Evolutionary conservation across 768 basidiomycete species (phyloP).

Genomic region (Suillus tomentosus): DNA sequence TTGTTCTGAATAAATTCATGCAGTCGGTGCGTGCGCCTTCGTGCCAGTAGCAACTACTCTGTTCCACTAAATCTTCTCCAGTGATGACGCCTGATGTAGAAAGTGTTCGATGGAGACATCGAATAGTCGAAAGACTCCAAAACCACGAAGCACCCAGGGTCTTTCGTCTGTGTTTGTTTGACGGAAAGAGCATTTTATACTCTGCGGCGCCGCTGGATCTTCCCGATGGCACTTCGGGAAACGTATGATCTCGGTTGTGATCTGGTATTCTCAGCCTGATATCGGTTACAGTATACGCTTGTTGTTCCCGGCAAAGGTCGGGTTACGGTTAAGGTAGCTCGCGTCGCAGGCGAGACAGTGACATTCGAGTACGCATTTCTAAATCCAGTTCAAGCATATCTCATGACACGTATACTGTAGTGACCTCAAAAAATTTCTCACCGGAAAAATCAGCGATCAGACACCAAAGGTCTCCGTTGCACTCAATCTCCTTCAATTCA

Average conservation of each 20-base stretch:
- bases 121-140: slow-evolving; percentile 39
- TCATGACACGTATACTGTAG: slow-evolving; percentile 16
- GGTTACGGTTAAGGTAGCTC: slow-evolving; percentile 34
- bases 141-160: slow-evolving; percentile 33
- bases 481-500: slow-evolving; percentile 49
- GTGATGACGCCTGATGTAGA: slow-evolving; percentile 22
- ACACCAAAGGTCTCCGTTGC: slow-evolving; percentile 38
- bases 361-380: slow-evolving; percentile 21
- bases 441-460: slow-evolving; percentile 26
- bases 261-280: not conserved
- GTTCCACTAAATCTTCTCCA: slow-evolving; percentile 11
- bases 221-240: slow-evolving; percentile 32
- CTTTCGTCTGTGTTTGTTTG: slow-evolving; percentile 51
- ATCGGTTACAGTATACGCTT: slow-evolving; percentile 4
- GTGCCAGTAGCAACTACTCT: slow-evolving; percentile 26
- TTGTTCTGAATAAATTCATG: slow-evolving; percentile 7
- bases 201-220: slow-evolving; percentile 31
- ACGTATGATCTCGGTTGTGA: slow-evolving; percentile 24
- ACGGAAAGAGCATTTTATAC: slow-evolving; percentile 47
- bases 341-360: slow-evolving; percentile 41
- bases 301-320: slow-evolving; percentile 41
- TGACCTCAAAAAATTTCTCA: slow-evolving; percentile 30
- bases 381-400: not conserved
- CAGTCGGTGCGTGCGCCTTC: slow-evolving; percentile 15
- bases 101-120: slow-evolving; percentile 29